These are phyloP conservation scores for Phytopythium sindhum DNA, from an alignment of 352 stramenopile species.

Conservation along the genomic window DNA sequence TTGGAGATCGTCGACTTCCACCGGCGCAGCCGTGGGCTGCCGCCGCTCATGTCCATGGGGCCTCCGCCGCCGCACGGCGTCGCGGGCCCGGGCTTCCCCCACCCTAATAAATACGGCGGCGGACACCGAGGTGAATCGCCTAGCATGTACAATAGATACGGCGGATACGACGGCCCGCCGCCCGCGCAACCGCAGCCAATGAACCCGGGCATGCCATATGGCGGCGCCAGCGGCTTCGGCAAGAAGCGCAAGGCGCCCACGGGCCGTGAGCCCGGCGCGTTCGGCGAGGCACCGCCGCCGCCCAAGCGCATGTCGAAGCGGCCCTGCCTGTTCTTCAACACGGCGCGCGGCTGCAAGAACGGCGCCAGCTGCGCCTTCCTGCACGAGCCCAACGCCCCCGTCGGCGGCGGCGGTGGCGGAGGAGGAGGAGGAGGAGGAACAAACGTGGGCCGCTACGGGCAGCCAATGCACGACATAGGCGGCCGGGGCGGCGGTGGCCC, in stretches of 20 bases:
- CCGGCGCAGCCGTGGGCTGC: constrained; percentile 32
- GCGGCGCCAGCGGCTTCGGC: constrained; percentile 18
- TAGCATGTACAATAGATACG: constrained; percentile 33
- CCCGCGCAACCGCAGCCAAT: background rate
- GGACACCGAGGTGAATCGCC: background rate
- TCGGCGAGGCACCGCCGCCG: constrained; percentile 29
- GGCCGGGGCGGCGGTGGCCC: constrained; percentile 13
- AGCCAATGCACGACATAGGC: constrained; percentile 31
- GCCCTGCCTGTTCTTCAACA: constrained; percentile 73
- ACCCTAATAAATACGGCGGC: constrained; percentile 39
- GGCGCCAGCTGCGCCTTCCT: constrained; percentile 64
- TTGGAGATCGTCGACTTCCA: constrained; percentile 76
- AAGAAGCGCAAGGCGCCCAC: constrained; percentile 24
- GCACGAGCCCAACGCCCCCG: constrained; percentile 31
- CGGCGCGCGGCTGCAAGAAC: constrained; percentile 67
- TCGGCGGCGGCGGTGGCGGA: background rate
- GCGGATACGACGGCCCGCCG: constrained; percentile 19
- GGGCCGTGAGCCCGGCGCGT: constrained; percentile 30
- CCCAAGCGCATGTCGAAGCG: constrained; percentile 43
- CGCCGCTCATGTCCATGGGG: constrained; percentile 16
- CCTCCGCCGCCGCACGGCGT: background rate
- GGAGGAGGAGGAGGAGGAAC: no score
- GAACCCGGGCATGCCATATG: constrained; percentile 16
- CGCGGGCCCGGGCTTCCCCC: constrained; percentile 18
- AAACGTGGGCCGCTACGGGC: constrained; percentile 39